Evolutionary conservation across 2,329 filamentous ascomycete species (phyloP), one percentile per base, ranked within the genome.

Genomic region (Neocucurbitaria cava): DNA sequence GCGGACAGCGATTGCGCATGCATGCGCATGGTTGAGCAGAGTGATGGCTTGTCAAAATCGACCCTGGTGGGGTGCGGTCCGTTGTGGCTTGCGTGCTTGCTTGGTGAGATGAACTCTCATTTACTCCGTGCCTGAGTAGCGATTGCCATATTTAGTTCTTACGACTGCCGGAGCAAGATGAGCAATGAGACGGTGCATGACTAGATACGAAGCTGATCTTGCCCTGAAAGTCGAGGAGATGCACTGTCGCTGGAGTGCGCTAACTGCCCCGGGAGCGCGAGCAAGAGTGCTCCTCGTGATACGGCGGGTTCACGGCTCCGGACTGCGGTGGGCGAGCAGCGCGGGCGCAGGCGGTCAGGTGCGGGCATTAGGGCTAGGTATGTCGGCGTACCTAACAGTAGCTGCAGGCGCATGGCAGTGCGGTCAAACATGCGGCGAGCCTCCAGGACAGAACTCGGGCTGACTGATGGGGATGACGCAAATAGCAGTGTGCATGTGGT

Each of bases 391-490:
- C n/a, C n/a, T n/a, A n/a, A n/a, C n/a, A n/a, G n/a, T n/a, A n/a
- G n/a, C n/a, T n/a, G 62, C 62, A 61, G 61, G 51, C 35, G 54
- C 49, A 40, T 46, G 36, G 55, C 49, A 50, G 52, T 54, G 36
- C 38, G 52, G 56, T 60, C 49, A 51, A 58, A 59, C 52, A 64
- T 59, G 62, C 52, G 54, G 52, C 42, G 17, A 40, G 20, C 23
- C n/a, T n/a, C n/a, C n/a, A n/a, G n/a, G n/a, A 33, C 33, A 21
- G 17, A n/a, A 38, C 31, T 47, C 24, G 26, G 46, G 41, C 42
- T 52, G 46, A 46, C 24, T n/a, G 28, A n/a, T n/a, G n/a, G 18
- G n/a, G 20, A 35, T 39, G 26, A 18, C n/a, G 23, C 28, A 11
- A 46, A 40, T 40, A 35, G 45, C 36, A 42, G 8, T 23, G 21